These are phyloP conservation scores for Hyphochytrium catenoides DNA, from an alignment of 352 stramenopile genomes.

Conservation along the genomic window DNA sequence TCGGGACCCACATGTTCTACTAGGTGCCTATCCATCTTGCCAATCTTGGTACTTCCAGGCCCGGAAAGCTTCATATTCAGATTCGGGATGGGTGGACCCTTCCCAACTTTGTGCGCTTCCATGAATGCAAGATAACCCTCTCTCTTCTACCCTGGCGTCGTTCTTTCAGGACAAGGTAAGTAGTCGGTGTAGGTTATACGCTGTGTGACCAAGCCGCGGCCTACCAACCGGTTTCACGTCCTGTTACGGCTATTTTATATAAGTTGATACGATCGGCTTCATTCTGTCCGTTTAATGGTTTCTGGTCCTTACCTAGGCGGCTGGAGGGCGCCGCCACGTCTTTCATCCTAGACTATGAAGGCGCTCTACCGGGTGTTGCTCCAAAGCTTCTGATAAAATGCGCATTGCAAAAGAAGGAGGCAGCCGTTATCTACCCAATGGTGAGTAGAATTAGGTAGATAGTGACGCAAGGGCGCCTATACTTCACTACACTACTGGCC, in stretches of 20 bases:
- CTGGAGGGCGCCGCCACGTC: constrained; percentile 48
- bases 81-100: constrained; percentile 58
- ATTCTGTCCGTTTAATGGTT: too few relatives aligned
- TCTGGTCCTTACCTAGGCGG: too few relatives aligned
- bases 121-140: constrained; percentile 52
- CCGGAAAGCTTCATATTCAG: constrained; percentile 45
- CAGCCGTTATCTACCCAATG: constrained; percentile 23
- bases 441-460: constrained; percentile 6
- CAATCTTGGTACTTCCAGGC: constrained; percentile 57
- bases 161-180: constrained; percentile 27
- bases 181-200: too few relatives aligned
- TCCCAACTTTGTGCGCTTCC: constrained; percentile 45
- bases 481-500: too few relatives aligned
- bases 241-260: too few relatives aligned
- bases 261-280: too few relatives aligned
- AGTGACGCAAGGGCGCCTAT: constrained; percentile 23
- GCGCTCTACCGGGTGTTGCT: constrained; percentile 53
- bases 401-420: constrained; percentile 27
- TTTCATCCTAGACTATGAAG: constrained; percentile 48
- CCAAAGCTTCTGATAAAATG: constrained; percentile 53
- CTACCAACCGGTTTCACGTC: too few relatives aligned
- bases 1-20: too few relatives aligned
- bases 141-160: constrained; percentile 62
- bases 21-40: constrained; percentile 59
- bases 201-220: too few relatives aligned